Base-by-base conservation (phyloP, 805 yeast genomes). In the Monosporozyma aquatica region DNA sequence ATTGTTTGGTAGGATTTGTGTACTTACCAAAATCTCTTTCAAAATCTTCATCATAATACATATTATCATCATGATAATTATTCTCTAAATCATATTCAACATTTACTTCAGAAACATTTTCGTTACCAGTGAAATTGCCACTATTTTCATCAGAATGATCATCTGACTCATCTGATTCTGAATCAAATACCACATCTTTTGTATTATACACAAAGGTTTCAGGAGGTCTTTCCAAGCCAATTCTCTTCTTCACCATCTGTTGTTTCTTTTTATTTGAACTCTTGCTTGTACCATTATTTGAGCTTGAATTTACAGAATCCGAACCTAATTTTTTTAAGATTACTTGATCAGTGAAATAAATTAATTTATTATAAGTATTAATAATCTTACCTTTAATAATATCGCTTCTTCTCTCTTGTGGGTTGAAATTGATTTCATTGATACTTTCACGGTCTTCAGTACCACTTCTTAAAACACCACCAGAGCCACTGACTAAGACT, bases 251-350 rank as follows among this genome's bases (percentile, higher is more conserved):
- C 18, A 62, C 55, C 23, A 56, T 44, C 30, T 53, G 50, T 47
- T 53, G 52, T 37, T 53, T 46, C 22, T 26, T 24, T 5, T 38
- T 44, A 11, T 17, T 13, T 10, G 35, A 32, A 23, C 23, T 30
- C 11, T 15, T 25, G 30, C 37, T 24, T 2, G 34, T 52, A 35
- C 56, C 57, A 23, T 46, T 51, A 20, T 43, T 54, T 1, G 59
- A 56, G 28, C 49, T 48, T 5, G 53, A 61, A 30, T 64, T 42
- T 41, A 71, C 69, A 0, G 80, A 71, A 38, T 77, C 55, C 1
- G 80, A 77, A 4, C 79, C 77, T 49, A 78, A 61, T n/a, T 79
- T 78, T 38, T 75, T 72, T 11, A 76, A 74, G 40, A 78, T 74
- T 14, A 75, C 64, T 28, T 67, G 68, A 55, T 76, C 82, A 1